Evolutionary conservation across 352 stramenopile species (phyloP).

Genomic region (Pythium myriotylum): DNA sequence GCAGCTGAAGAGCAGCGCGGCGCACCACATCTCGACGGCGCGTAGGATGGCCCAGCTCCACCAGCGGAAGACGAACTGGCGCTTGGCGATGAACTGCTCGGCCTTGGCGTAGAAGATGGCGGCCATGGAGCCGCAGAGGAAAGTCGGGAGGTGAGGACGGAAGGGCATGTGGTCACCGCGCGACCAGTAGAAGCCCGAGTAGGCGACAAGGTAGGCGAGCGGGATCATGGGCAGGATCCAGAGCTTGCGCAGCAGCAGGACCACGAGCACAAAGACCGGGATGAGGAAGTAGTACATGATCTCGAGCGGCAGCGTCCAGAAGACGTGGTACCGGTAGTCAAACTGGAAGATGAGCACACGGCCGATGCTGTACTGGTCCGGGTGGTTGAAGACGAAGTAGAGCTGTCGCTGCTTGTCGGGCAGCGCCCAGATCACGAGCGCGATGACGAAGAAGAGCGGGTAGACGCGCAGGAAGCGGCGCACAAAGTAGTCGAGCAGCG

Average conservation of each 20-base stretch:
- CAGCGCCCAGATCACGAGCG: conserved; percentile 33
- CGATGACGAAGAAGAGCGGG: conserved; percentile 43
- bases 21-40: conserved; percentile 14
- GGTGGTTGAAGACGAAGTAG: conserved; percentile 31
- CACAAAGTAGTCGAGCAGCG: conserved; percentile 46
- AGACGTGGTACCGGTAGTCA: conserved; percentile 46
- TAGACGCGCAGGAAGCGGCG: conserved; percentile 55
- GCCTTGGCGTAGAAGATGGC: conserved; percentile 41
- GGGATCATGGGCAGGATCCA: conserved; percentile 36
- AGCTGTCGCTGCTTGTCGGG: conserved; percentile 35
- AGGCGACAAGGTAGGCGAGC: too few relatives aligned
- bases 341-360: conserved; percentile 48
- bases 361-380: conserved; percentile 33
- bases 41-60: conserved; percentile 17
- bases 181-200: too few relatives aligned
- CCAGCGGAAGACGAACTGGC: conserved; percentile 1
- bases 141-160: conserved; percentile 37
- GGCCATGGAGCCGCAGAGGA: conserved; percentile 39
- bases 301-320: conserved; percentile 55
- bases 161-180: too few relatives aligned
- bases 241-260: conserved; percentile 33
- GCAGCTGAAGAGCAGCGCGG: conserved; percentile 31
- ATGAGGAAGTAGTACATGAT: conserved; percentile 61
- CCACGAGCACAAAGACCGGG: conserved; percentile 35
- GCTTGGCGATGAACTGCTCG: conserved; percentile 25